phyloP scores from a whole-genome alignment of 345 rosid genomes.

The Kandelia obovata region DNA sequence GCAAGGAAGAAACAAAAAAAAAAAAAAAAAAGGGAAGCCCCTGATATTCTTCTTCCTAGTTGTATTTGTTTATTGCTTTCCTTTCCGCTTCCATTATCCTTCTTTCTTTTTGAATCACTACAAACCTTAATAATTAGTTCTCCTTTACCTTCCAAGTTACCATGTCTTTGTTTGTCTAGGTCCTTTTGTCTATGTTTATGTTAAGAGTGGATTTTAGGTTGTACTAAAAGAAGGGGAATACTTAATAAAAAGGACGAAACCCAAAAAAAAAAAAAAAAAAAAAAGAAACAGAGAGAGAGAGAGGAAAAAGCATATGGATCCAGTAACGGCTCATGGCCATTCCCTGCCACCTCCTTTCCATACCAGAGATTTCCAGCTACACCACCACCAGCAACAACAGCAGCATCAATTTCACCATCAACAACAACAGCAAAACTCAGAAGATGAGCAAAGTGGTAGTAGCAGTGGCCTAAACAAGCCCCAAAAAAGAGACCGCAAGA shows the following conservation, averaged over 20 bases:
- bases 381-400: constrained; percentile 58
- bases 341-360: constrained; percentile 93
- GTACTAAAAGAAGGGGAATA: not conserved
- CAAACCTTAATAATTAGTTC: not conserved
- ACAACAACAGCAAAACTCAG: constrained; percentile 62
- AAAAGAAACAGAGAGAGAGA: not conserved
- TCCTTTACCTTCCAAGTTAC: not conserved
- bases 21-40: not conserved
- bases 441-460: constrained; percentile 72
- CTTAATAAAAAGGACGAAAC: not conserved
- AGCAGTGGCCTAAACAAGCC: constrained; percentile 44
- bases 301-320: constrained; percentile 53
- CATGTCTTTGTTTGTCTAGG: not conserved
- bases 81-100: not conserved
- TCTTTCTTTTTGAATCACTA: not conserved
- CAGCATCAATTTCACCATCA: constrained; percentile 43
- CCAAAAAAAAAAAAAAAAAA: not conserved
- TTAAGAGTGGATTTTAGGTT: not conserved
- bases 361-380: constrained; percentile 88
- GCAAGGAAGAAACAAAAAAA: not conserved
- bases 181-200: not conserved
- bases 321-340: constrained; percentile 71
- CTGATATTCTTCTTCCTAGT: not conserved
- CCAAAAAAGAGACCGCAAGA: constrained; percentile 52
- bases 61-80: not conserved